Percentiles rank a stretch among this genome's conserved stretches.
These are phyloP conservation scores for Aegilops bicornis DNA, from an alignment of 176 grass and related monocot genomes.

Conservation along the genomic window DNA sequence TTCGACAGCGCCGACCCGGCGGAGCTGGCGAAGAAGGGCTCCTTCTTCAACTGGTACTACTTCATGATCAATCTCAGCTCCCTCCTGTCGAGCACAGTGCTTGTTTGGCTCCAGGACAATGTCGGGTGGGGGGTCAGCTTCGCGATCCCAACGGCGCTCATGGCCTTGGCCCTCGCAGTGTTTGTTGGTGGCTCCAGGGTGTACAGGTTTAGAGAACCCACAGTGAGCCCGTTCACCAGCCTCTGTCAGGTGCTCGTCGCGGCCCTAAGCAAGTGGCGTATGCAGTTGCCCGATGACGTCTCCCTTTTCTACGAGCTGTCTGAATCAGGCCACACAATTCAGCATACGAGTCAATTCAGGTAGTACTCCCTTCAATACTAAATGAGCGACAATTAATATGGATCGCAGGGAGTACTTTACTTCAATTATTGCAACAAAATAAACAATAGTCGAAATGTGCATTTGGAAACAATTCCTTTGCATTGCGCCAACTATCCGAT, in stretches of 20 bases:
- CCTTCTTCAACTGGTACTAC: conserved; percentile 65
- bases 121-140: conserved; percentile 39
- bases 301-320: conserved; percentile 23
- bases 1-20: conserved; percentile 30
- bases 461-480: not conserved
- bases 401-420: too few relatives aligned
- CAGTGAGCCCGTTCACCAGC: conserved; percentile 37
- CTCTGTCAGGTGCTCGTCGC: conserved; percentile 41
- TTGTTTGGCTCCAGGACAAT: conserved; percentile 57
- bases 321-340: not conserved
- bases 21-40: conserved; percentile 31
- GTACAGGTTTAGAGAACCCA: conserved; percentile 20
- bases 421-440: not conserved
- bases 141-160: conserved; percentile 19
- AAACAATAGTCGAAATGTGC: not conserved
- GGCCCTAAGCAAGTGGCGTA: conserved; percentile 21
- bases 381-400: too few relatives aligned
- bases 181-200: conserved; percentile 15
- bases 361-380: not conserved
- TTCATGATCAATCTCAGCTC: conserved; percentile 31
- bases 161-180: not conserved
- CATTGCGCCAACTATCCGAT: not conserved
- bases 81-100: conserved; percentile 27
- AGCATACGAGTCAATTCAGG: conserved; percentile 24
- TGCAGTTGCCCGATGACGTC: conserved; percentile 9